These are phyloP conservation scores for Spirogloea muscicola DNA, from an alignment of 139 green algal species.

Conservation along the genomic window DNA sequence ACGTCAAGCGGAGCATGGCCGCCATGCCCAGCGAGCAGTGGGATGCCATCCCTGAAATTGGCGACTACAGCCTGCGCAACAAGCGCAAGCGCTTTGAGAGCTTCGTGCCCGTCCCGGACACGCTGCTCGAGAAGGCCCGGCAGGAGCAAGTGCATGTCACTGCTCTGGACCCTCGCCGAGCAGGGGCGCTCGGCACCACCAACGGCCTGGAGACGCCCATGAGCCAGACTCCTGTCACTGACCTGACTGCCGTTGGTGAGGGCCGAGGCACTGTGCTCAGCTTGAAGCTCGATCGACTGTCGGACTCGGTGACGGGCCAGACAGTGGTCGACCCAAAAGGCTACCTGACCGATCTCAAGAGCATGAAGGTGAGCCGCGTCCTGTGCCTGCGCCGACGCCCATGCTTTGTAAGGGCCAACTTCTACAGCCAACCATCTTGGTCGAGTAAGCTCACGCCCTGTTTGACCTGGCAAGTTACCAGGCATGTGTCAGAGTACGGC, in stretches of 20 bases:
- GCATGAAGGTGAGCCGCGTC: too few relatives aligned
- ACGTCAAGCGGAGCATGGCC: conserved; percentile 89
- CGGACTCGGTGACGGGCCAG: conserved; percentile 84
- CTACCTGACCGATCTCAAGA: conserved; percentile 94
- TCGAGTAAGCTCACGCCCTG: too few relatives aligned
- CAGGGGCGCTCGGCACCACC: not conserved
- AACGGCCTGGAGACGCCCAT: conserved; percentile 50
- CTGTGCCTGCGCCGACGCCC: too few relatives aligned
- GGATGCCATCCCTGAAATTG: conserved; percentile 95
- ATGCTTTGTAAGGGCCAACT: too few relatives aligned
- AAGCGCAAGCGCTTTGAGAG: conserved; percentile 65
- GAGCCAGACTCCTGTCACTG: conserved; percentile 60
- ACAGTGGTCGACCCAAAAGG: conserved; percentile 97
- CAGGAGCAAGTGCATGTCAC: conserved; percentile 58
- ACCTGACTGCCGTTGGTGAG: conserved; percentile 89
- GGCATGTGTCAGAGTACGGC: too few relatives aligned
- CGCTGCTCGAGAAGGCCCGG: conserved; percentile 68
- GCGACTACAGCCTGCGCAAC: conserved; percentile 93
- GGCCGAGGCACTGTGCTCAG: conserved; percentile 79
- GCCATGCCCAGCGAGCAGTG: conserved; percentile 74
- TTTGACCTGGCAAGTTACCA: too few relatives aligned
- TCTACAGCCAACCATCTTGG: too few relatives aligned
- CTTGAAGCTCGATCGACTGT: conserved; percentile 92
- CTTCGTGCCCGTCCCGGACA: conserved; percentile 89
- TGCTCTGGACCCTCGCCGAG: conserved; percentile 35